Evolutionary conservation across 768 basidiomycete species (phyloP), one percentile per base, ranked within the genome.

Genomic region (Hydnum rufescens): DNA sequence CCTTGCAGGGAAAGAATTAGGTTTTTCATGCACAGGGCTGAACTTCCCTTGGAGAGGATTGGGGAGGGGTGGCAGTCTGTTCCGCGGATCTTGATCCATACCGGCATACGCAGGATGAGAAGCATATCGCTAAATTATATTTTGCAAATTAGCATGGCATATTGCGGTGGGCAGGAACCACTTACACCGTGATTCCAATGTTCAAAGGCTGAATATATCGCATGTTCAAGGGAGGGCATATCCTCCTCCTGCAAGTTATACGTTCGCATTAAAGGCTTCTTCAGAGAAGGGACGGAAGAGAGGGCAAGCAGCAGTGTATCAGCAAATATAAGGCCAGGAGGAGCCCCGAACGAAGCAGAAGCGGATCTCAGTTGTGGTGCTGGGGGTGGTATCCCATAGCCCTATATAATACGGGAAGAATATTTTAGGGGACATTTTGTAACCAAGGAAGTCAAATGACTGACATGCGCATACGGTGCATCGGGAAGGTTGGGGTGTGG

Each of bases 201-300:
- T 54, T 88, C 85, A 74, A 82, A 88, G 18, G 83, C 83, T 43
- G 81, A 78, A 3, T 85, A 83, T 44, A 88, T 79, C 58, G 84
- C 69, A 26, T 82, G 80, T 60, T 87, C 81, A 49, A 88, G 66
- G 5, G 80, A 76, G 2, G 76, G 77, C 18, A 88, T 71, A 59
- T 88, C 85, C 51, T 86, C 83, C 64, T 75, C 76, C 28, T 80
- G 76, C 75, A 87, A 78, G 57, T 74, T 72, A 47, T 88, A 67
- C 3, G 74, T 76, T 48, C 81, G 75, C 30, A 87, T 64, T 28
- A 86, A 68, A 58, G 86, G 81, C 53, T 77, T 75, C 65, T 84
- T 88, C 57, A 86, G 67, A 51, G 78, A 64, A 4, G 79, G 80
- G 0, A 78, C 75, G 60, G 76, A 83, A 6, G 81, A 80, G 60